These are phyloP conservation scores for Vigna nakashimae DNA, from an alignment of 306 rosid species.

Conservation along the genomic window DNA sequence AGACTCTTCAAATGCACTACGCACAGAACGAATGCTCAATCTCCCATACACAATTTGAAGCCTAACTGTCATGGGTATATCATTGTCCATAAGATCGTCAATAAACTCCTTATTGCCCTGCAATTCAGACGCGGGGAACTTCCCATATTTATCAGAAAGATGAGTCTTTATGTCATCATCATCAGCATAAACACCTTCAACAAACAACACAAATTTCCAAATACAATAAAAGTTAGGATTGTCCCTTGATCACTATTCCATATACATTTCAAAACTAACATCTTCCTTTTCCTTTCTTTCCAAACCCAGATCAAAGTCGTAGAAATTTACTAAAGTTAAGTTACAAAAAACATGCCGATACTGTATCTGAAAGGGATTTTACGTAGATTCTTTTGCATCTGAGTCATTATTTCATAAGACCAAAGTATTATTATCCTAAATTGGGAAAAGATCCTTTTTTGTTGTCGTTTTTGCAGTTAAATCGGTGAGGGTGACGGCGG, in stretches of 20 bases:
- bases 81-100: slow-evolving; percentile 74
- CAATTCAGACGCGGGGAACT: slow-evolving; percentile 59
- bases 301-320: not conserved
- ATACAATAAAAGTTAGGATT: slow-evolving; percentile 1
- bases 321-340: not conserved
- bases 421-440: not conserved
- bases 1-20: slow-evolving; percentile 88
- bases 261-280: slow-evolving; percentile 9
- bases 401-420: not conserved
- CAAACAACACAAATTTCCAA: slow-evolving; percentile 25
- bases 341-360: not conserved
- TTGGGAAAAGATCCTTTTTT: not conserved
- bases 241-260: not conserved
- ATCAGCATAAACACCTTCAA: slow-evolving; percentile 86
- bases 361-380: not conserved
- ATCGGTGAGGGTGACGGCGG: not conserved
- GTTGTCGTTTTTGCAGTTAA: not conserved
- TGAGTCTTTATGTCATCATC: slow-evolving; percentile 58
- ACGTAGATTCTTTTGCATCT: not conserved
- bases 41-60: slow-evolving; percentile 85
- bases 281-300: not conserved
- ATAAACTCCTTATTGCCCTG: slow-evolving; percentile 65
- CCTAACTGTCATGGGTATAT: slow-evolving; percentile 78
- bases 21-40: slow-evolving; percentile 87
- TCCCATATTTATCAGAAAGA: slow-evolving; percentile 67